These are phyloP conservation scores for Sarcomyxa edulis DNA, from an alignment of 768 basidiomycete species.

Conservation along the genomic window DNA sequence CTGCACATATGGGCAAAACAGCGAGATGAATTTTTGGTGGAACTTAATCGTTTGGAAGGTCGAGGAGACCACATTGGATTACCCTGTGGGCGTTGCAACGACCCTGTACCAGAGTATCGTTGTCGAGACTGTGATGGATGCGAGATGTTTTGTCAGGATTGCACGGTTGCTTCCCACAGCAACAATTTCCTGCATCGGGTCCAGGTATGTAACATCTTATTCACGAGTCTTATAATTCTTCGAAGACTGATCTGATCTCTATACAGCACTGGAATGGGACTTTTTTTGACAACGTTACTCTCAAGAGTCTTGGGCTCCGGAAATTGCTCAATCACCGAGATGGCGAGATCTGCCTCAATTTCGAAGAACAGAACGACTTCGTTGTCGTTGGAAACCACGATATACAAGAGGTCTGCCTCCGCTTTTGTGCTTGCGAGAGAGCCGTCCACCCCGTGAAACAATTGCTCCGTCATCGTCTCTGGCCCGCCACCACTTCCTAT, in stretches of 20 bases:
- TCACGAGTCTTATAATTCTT: conserved; percentile 27
- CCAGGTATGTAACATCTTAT: conserved; percentile 23
- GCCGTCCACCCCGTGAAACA: conserved; percentile 1
- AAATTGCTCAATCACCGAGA: conserved; percentile 9
- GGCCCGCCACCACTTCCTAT: conserved; percentile 11
- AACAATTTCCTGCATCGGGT: conserved; percentile 17
- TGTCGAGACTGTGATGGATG: neutral
- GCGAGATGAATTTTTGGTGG: neutral
- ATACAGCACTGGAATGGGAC: conserved; percentile 5
- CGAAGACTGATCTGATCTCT: conserved; percentile 23
- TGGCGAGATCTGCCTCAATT: too few relatives aligned
- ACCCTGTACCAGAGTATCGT: neutral
- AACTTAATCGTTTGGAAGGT: neutral
- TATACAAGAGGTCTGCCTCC: too few relatives aligned
- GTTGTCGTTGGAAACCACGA: too few relatives aligned
- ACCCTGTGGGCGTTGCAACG: neutral
- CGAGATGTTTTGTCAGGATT: neutral
- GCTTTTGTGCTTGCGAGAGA: conserved; percentile 21
- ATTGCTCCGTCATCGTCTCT: conserved; percentile 2
- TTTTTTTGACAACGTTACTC: conserved; percentile 4
- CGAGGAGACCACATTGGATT: neutral
- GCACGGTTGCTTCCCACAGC: conserved; percentile 24
- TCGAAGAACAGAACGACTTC: too few relatives aligned
- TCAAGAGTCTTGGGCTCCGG: conserved; percentile 11
- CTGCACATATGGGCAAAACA: neutral